These are phyloP conservation scores for Manihot esculenta DNA, from an alignment of 441 rosid genomes.

Conservation along the genomic window DNA sequence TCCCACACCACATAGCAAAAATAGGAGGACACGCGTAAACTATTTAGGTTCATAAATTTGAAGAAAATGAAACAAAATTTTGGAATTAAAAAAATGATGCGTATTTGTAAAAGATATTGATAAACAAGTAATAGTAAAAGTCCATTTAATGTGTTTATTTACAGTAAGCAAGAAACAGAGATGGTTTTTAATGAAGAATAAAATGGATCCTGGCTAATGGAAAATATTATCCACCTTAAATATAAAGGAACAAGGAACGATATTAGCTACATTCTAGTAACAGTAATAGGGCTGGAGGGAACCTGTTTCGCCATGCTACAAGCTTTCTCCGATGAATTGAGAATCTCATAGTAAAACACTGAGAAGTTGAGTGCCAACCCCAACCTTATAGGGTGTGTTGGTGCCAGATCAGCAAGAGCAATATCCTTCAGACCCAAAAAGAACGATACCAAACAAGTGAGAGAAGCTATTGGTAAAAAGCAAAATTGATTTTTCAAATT, in stretches of 20 bases:
- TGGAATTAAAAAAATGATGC: too few relatives aligned
- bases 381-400: constrained; percentile 88
- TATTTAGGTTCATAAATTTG: too few relatives aligned
- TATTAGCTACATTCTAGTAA: background rate
- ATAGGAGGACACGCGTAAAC: too few relatives aligned
- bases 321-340: constrained; percentile 77
- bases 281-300: background rate
- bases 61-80: too few relatives aligned
- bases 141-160: too few relatives aligned
- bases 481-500: background rate
- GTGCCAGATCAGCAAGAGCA: constrained; percentile 67
- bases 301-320: constrained; percentile 94
- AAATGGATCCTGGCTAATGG: background rate
- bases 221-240: background rate
- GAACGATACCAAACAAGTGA: background rate
- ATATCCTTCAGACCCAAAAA: constrained; percentile 43
- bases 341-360: constrained; percentile 85
- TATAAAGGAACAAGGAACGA: background rate
- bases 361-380: constrained; percentile 84
- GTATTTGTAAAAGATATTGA: too few relatives aligned
- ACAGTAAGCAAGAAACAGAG: too few relatives aligned
- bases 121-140: too few relatives aligned
- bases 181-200: too few relatives aligned
- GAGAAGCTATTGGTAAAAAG: background rate
- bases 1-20: too few relatives aligned